Evolutionary conservation across 2,329 filamentous ascomycete species (phyloP).

Genomic region (Sporothrix sp.): DNA sequence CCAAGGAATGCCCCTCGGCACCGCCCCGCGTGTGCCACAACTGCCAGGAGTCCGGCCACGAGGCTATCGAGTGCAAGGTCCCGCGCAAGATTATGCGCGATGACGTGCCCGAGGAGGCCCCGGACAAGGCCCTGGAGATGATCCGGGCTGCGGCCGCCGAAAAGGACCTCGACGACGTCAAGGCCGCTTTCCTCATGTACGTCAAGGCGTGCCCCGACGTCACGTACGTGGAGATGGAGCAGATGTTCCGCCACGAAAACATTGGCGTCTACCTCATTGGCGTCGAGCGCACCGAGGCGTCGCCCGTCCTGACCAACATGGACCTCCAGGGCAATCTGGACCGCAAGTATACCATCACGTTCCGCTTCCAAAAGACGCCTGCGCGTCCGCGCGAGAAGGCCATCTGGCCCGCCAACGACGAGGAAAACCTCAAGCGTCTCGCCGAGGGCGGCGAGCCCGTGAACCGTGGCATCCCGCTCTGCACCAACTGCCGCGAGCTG

Average conservation of each 20-base stretch:
- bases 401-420: constrained; percentile 47
- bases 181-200: constrained; percentile 50
- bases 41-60: constrained; percentile 47
- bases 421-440: constrained; percentile 56
- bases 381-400: constrained; percentile 48
- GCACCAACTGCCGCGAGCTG: constrained; percentile 52
- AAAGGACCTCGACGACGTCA: constrained; percentile 53
- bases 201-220: constrained; percentile 48
- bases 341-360: constrained; percentile 54
- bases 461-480: constrained; percentile 48
- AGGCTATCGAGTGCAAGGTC: constrained; percentile 45
- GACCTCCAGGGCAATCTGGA: constrained; percentile 59
- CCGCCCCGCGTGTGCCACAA: constrained; percentile 48
- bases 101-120: constrained; percentile 36
- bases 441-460: constrained; percentile 55
- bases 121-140: constrained; percentile 49
- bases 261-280: constrained; percentile 54
- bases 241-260: constrained; percentile 43
- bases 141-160: constrained; percentile 43
- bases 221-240: constrained; percentile 53
- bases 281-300: constrained; percentile 43
- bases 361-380: constrained; percentile 50
- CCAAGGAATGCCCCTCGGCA: constrained; percentile 44
- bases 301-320: constrained; percentile 56
- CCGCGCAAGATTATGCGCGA: constrained; percentile 49